Conservation (phyloP, 2,329 filamentous ascomycete species). For the Endoconidiophora polonica region DNA sequence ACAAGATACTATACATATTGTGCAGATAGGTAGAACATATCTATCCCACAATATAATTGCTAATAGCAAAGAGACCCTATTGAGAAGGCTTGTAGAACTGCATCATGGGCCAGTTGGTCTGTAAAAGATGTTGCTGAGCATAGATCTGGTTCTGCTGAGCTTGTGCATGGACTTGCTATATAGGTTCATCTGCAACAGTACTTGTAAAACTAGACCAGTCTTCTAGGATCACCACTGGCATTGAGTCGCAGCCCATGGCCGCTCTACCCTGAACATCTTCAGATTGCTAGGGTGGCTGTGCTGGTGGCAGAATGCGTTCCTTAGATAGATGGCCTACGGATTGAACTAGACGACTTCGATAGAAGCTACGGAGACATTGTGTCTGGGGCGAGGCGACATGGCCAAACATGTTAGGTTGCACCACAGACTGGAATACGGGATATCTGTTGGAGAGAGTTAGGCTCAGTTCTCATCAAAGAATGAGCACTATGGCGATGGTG, state of each 20-base stretch:
- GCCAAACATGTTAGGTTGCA: constrained; percentile 15
- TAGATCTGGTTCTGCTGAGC: constrained; percentile 5
- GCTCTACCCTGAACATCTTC: not conserved
- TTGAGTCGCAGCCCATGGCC: constrained; percentile 29
- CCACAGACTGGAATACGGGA: constrained; percentile 20
- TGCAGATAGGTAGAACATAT: not conserved
- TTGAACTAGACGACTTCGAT: constrained; percentile 15
- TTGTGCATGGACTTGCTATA: constrained; percentile 2
- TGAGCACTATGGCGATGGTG: constrained; percentile 9
- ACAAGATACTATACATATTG: no score
- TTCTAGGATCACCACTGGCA: constrained; percentile 24
- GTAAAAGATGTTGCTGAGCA: constrained; percentile 13
- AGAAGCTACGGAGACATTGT: constrained; percentile 18
- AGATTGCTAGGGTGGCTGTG: constrained; percentile 11
- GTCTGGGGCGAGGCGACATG: constrained; percentile 9
- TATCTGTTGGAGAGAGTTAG: constrained; percentile 16
- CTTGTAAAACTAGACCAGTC: constrained; percentile 26
- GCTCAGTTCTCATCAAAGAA: constrained; percentile 16
- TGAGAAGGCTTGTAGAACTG: constrained; percentile 13
- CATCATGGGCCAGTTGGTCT: constrained; percentile 17
- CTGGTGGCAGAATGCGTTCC: constrained; percentile 22
- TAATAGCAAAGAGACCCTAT: not conserved
- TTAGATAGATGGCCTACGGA: constrained; percentile 15
- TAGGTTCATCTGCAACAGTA: constrained; percentile 20
- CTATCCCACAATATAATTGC: not conserved